Conservation (phyloP, 306 rosid genomes). For the Corylus americana region DNA sequence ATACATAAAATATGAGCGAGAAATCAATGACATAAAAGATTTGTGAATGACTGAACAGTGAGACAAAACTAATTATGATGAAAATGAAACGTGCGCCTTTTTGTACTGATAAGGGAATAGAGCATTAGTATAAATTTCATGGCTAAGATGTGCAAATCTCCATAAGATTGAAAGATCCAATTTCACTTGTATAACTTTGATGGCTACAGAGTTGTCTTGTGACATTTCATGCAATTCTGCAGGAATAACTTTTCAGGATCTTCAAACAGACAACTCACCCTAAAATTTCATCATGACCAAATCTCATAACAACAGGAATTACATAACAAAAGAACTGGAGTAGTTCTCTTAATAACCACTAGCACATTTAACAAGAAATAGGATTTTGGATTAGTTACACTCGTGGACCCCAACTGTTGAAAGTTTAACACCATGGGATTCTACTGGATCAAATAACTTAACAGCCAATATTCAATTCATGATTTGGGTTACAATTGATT, state of each 20-base stretch:
- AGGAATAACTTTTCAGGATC: neutral
- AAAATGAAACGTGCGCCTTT: neutral
- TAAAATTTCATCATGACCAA: slow-evolving; percentile 3
- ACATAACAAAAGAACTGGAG: slow-evolving; percentile 30
- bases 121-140: neutral
- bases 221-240: neutral
- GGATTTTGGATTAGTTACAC: neutral
- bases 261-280: neutral
- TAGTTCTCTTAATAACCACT: slow-evolving; percentile 19
- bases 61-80: too few species aligned
- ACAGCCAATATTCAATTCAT: neutral
- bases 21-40: too few species aligned
- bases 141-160: too few species aligned
- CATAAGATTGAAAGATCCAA: neutral
- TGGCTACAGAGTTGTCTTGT: neutral
- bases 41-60: too few species aligned
- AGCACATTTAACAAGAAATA: slow-evolving; percentile 5
- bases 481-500: neutral
- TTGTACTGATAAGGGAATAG: neutral
- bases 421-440: neutral
- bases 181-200: too few species aligned
- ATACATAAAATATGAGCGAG: too few species aligned
- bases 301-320: slow-evolving; percentile 28
- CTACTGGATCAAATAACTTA: neutral
- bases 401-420: neutral